Base-by-base conservation (phyloP, 2,329 filamentous ascomycete genomes). In the Coleophoma cylindrospora region DNA sequence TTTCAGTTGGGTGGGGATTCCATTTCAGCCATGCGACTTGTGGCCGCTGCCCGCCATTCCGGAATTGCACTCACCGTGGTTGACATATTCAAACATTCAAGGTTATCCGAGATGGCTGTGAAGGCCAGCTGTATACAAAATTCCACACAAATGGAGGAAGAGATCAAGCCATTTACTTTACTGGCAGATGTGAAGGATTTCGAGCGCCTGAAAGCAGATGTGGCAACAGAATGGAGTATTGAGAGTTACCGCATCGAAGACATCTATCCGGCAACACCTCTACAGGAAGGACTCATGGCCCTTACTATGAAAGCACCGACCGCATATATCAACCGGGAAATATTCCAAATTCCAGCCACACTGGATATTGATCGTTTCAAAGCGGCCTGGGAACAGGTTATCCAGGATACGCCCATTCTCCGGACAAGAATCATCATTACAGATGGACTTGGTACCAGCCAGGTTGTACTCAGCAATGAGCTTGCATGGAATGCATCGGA, bases 281-380 rank as follows among this genome's bases (percentile, higher is more conserved):
- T 51, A 33, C 49, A 51, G 17, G 44, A 51, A 43, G 49, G 49
- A 1, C 90, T 96, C 70, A 79, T 95, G 47, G 61, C 66, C 1
- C 50, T 70, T 6, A 58, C 68, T 3, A 45, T 58, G 21, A 62
- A 63, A 21, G 44, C 57, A 3, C 37, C 53, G 2, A 65, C 61
- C 7, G 55, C 59, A 2, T 72, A 71, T 43, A 57, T 70, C 17
- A 59, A 61, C 2, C 61, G 60, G 44, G 34, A 38, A 17, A 37
- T 55, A 15, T 48, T 45, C 2, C 38, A 54, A 43, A 46, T 57
- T 1, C 49, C 62, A 3, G 2, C 32, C 2, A 5, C 56, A 40
- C 21, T 62, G 5, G 45, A 51, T 21, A 34, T 58, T 9, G 41
- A 54, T 11, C 34, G 38, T 1, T 60, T 62, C 36, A 49, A 58